phyloP scores from a whole-genome alignment of 768 basidiomycete genomes.

The Rhizopogon rudus region DNA sequence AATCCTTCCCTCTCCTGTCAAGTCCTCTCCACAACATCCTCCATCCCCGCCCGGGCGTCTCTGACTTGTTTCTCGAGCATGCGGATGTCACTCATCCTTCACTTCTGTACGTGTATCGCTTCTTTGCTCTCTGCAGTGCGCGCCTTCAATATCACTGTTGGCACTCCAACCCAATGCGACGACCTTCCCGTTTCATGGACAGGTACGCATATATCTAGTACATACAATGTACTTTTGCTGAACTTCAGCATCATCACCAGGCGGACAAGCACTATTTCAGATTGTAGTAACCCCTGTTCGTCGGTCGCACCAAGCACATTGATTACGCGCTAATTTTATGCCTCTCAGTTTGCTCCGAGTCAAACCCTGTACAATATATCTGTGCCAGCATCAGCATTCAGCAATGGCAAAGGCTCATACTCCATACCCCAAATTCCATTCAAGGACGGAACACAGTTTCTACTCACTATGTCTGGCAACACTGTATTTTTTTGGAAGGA shows the following conservation, averaged over 20 bases:
- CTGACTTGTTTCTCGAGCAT: constrained; percentile 14
- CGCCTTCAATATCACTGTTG: constrained; percentile 45
- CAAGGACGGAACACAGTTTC: constrained; percentile 30
- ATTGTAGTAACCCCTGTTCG: constrained; percentile 49
- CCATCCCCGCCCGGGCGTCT: no score
- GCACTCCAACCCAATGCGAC: constrained; percentile 55
- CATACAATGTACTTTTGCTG: no score
- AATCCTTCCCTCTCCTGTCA: no score
- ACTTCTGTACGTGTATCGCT: constrained; percentile 14
- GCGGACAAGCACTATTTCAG: constrained; percentile 50
- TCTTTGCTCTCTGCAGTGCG: constrained; percentile 13
- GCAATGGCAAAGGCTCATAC: constrained; percentile 49
- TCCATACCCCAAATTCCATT: constrained; percentile 39
- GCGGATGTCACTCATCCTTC: constrained; percentile 20
- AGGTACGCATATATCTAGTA: constrained; percentile 34
- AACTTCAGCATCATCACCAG: constrained; percentile 24
- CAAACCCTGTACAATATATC: constrained; percentile 34
- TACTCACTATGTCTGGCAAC: constrained; percentile 69
- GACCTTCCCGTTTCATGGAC: constrained; percentile 54
- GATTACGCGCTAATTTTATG: background rate
- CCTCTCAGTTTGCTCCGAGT: no score
- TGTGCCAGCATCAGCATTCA: constrained; percentile 50
- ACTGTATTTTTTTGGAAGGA: no score
- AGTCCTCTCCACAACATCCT: no score
- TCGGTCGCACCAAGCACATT: background rate